Conservation (phyloP, 345 rosid species). For the Moricandia moricandioides region DNA sequence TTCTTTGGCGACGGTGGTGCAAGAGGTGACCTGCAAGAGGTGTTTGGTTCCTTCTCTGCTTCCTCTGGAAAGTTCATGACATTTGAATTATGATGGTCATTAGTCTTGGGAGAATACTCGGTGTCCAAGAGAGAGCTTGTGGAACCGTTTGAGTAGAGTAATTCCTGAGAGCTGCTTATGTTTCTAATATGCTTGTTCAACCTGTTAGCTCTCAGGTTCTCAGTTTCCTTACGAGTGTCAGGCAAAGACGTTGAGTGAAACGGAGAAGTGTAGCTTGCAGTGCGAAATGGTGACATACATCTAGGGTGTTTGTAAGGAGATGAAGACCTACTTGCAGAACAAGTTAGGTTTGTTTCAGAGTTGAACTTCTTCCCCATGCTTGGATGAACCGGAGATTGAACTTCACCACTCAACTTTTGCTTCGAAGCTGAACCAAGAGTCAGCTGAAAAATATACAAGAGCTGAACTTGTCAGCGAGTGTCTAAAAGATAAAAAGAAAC, state of each 20-base stretch:
- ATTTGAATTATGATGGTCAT: conserved; percentile 26
- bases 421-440: conserved; percentile 41
- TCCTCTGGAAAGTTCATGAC: conserved; percentile 28
- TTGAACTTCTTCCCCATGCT: neutral
- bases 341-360: conserved; percentile 27
- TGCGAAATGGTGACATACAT: conserved; percentile 53
- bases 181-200: conserved; percentile 42
- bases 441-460: conserved; percentile 44
- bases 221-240: conserved; percentile 60
- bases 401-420: conserved; percentile 38
- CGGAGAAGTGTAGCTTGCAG: conserved; percentile 42
- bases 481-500: neutral
- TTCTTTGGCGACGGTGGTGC: conserved; percentile 68
- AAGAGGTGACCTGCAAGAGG: conserved; percentile 29
- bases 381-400: conserved; percentile 43
- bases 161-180: conserved; percentile 53
- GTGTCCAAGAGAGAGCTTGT: conserved; percentile 54
- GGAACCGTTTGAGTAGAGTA: conserved; percentile 36
- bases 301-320: conserved; percentile 58
- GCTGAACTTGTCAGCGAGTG: neutral
- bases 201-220: conserved; percentile 44
- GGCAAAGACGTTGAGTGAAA: conserved; percentile 46
- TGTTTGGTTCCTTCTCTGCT: conserved; percentile 17
- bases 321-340: conserved; percentile 43
- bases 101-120: conserved; percentile 27